These are phyloP conservation scores for Didymella keratinophila DNA, from an alignment of 2,329 filamentous ascomycete genomes.

Conservation along the genomic window DNA sequence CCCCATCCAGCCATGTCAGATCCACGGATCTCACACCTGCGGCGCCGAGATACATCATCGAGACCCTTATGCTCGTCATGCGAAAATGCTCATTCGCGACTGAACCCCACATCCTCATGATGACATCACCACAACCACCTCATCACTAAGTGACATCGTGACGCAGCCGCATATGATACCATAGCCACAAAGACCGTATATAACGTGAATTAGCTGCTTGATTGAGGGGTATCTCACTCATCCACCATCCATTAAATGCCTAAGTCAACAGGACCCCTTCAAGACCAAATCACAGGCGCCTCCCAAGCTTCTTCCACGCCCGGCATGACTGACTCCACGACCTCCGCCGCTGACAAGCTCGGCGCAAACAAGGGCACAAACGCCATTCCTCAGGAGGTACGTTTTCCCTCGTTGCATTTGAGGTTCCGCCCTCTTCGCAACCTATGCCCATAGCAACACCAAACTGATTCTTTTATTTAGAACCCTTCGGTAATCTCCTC, in stretches of 20 bases:
- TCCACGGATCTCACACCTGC: constrained; percentile 16
- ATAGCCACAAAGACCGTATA: constrained; percentile 1
- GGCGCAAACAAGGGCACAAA: constrained; percentile 43
- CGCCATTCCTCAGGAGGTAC: constrained; percentile 37
- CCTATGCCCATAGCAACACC: too few species aligned
- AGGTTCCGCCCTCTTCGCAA: too few species aligned
- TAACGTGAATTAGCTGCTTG: neutral
- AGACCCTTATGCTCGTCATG: constrained; percentile 18
- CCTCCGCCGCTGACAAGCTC: constrained; percentile 37
- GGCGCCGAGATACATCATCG: constrained; percentile 20
- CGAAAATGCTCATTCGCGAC: constrained; percentile 13
- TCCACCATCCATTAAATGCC: constrained; percentile 22
- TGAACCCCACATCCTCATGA: constrained; percentile 17
- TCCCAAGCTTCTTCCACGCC: constrained; percentile 20
- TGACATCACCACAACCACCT: constrained; percentile 25
- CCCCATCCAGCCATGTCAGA: constrained; percentile 12
- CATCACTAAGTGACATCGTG: constrained; percentile 4
- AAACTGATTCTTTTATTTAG: too few species aligned
- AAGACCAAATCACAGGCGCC: constrained; percentile 29
- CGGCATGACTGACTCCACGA: constrained; percentile 35
- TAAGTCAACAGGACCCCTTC: constrained; percentile 36
- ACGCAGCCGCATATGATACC: constrained; percentile 13
- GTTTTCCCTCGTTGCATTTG: neutral
- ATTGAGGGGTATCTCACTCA: neutral
- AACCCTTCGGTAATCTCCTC: constrained; percentile 57